Conservation (phyloP, 2,329 filamentous ascomycete genomes). For the Coniochaeta ligniaria region DNA sequence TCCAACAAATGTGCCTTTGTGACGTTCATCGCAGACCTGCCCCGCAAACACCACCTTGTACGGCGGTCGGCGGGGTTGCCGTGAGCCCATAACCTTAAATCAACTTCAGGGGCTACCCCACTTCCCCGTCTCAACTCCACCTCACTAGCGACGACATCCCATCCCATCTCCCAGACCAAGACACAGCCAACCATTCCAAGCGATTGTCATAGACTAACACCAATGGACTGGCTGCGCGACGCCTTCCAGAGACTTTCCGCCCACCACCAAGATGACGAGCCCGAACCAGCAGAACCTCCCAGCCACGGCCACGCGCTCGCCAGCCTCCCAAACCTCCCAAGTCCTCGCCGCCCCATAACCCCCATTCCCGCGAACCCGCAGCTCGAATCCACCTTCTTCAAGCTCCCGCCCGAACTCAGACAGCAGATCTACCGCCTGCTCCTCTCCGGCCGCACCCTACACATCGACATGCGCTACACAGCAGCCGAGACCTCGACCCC, state of each 20-base stretch:
- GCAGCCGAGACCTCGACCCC: conserved; percentile 4
- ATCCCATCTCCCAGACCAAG: no score
- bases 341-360: conserved; percentile 5
- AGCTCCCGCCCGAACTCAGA: conserved; percentile 8
- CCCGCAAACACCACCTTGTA: no score
- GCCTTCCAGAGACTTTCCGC: not conserved
- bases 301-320: conserved; percentile 4
- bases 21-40: no score
- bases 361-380: conserved; percentile 2
- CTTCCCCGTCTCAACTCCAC: no score
- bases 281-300: not conserved
- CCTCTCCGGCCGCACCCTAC: conserved; percentile 6
- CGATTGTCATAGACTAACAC: not conserved
- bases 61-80: no score
- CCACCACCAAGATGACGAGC: not conserved
- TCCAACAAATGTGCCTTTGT: no score
- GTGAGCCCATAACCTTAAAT: no score
- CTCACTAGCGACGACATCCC: no score
- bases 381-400: conserved; percentile 6
- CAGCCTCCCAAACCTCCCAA: conserved; percentile 6
- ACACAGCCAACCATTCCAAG: not conserved
- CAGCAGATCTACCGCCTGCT: conserved; percentile 9
- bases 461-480: conserved; percentile 11
- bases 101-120: no score
- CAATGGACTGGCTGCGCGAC: not conserved